A percentile compares a stretch with the other conserved stretches of the same genome.
Evolutionary conservation across 345 rosid genomes (phyloP).

Genomic region (Heritiera littoralis): DNA sequence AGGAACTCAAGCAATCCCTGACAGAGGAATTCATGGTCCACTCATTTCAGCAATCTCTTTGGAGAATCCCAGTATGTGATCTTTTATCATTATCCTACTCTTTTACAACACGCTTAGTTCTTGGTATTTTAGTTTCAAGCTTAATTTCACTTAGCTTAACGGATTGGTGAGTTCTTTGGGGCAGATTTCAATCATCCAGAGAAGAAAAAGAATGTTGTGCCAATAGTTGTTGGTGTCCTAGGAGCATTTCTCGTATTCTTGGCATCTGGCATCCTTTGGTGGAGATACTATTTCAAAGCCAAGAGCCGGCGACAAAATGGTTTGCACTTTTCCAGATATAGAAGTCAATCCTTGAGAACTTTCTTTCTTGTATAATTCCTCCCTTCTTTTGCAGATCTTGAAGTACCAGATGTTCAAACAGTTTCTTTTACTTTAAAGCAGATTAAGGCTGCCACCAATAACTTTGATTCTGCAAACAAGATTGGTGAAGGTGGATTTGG

Average conservation of each 20-base stretch:
- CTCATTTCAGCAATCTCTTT: slow-evolving; percentile 40
- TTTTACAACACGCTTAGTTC: background rate
- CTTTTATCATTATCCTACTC: background rate
- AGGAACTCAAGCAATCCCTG: slow-evolving; percentile 42
- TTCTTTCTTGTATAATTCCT: background rate
- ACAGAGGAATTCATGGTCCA: slow-evolving; percentile 33
- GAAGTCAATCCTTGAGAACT: background rate
- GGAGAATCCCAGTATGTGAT: slow-evolving; percentile 21
- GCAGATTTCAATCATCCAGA: slow-evolving; percentile 29
- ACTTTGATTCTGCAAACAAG: slow-evolving; percentile 53
- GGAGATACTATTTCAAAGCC: slow-evolving; percentile 24
- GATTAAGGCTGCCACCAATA: slow-evolving; percentile 53
- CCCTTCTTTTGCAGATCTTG: slow-evolving; percentile 23
- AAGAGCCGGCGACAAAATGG: slow-evolving; percentile 22
- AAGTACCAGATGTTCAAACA: slow-evolving; percentile 26
- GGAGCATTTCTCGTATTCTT: slow-evolving; percentile 21
- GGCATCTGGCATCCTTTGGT: slow-evolving; percentile 25
- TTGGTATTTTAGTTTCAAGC: background rate
- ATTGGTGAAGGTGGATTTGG: slow-evolving; percentile 77
- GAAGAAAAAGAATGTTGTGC: slow-evolving; percentile 3
- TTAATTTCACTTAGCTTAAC: background rate
- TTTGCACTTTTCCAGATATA: background rate
- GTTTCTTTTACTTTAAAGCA: slow-evolving; percentile 47
- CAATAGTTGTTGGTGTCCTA: slow-evolving; percentile 24
- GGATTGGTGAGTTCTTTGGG: background rate